Base-by-base conservation (phyloP, 768 basidiomycete genomes). In the Leucogyrophana mollusca region DNA sequence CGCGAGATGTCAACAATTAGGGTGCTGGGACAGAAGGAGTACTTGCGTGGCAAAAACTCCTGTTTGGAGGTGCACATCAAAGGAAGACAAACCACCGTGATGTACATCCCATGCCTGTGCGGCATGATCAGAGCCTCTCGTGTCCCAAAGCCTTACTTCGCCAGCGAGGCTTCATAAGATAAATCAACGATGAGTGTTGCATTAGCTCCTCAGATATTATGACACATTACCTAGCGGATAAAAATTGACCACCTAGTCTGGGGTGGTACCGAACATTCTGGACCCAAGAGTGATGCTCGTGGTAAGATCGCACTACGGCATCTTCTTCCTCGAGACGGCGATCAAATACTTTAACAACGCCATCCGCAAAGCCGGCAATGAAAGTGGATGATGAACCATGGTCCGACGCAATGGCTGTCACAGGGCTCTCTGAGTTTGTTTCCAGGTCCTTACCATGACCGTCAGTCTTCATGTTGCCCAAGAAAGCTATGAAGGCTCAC, bases 361-460 rank as follows among this genome's bases (percentile, higher is more conserved):
- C 96, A 64, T 98, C 93, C 13, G 88, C 96, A 62, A 97, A 97
- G 47, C 94, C 85, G 8, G 92, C 88, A 11, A 90, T 74, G 66
- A 97, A 93, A 2, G 84, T 83, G 47, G 89, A 83, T 14, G 87
- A 83, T 0, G 83, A 77, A 11, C 83, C 82, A 36, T 79, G 72
- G 52, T 96, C 93, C 9, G 87, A 90, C 2, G 80, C 74, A 40
- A 99, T 81, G 0, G 88, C 76, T 0, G 96, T 98, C 10, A 94
- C 80, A 34, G 93, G 90, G 50, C 91, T 90, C 34, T 94, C 90
- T 4, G 91, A 85, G 49, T 91, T 83, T 2, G 96, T 97, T 43
- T 87, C 82, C 49, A 96, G 66, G 58, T 95, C 92, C 95, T 97
- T 56, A 5, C n/a, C n/a, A n/a, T n/a, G n/a, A n/a, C n/a, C n/a